Base-by-base conservation (phyloP, 2,329 filamentous ascomycete species). In the Colletotrichum chrysophilum region DNA sequence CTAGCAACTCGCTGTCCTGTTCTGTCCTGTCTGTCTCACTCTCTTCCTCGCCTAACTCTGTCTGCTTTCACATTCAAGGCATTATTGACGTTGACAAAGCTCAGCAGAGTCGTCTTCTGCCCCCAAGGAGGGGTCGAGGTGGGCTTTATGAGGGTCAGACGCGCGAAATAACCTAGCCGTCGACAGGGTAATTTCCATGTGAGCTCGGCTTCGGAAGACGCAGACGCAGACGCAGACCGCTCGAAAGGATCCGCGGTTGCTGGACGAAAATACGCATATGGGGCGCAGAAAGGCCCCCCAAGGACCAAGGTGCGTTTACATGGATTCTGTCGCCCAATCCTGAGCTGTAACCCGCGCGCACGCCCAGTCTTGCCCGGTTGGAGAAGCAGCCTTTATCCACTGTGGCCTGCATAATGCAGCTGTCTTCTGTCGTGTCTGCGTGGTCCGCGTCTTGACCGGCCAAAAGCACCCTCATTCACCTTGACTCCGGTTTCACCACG, bases 341-440 rank as follows among this genome's bases (percentile, higher is more conserved):
- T 38, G 32, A 65, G 48, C 43, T 48, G 64, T 24, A 18, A 38
- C 70, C 64, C 28, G 70, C 26, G 43, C 72, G 55, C 65, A 28
- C 62, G 28, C 70, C 58, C 32, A 68, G 66, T 52, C 58, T 36
- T 38, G 7, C 58, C 62, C 65, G 18, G 34, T 65, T 60, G 58
- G 21, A 64, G 74, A 74, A 48, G 58, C 64, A 66, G 58, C 64
- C 32, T 30, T 69, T 60, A 73, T 36, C 74, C 64, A 74, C 64
- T 69, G 48, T 32, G 64, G 74, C 70, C 48, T 76, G 70, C 74
- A 76, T 69, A n/a, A 58, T 76, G 64, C 74, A 69, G 74, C 43
- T 68, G 65, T 64, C 16, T 64, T 64, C 21, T 36, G 58, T 61
- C 70, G 58, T 68, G 58, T 76, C 65, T 67, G 74, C 48, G 21